These are phyloP conservation scores for Aureobasidium lini DNA, from an alignment of 2,329 filamentous ascomycete species.

Conservation along the genomic window DNA sequence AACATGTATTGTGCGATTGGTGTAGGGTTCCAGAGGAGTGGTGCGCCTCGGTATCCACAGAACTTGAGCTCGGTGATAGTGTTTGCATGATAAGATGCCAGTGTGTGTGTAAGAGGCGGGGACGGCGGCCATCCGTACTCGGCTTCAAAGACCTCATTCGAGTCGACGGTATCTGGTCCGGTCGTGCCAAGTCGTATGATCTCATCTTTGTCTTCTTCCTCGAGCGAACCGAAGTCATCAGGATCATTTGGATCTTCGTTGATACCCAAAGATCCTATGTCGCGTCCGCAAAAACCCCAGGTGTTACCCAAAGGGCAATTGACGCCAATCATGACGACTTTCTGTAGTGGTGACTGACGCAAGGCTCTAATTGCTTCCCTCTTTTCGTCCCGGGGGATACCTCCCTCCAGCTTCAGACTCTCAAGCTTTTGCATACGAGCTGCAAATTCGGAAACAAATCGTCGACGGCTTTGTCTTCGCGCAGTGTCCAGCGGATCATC, in stretches of 20 bases:
- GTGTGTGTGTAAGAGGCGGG: slow-evolving; percentile 35
- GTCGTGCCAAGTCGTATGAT: slow-evolving; percentile 21
- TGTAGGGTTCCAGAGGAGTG: slow-evolving; percentile 32
- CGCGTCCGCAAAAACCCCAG: slow-evolving; percentile 33
- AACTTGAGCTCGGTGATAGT: slow-evolving; percentile 41
- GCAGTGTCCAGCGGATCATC: not conserved
- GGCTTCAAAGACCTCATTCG: slow-evolving; percentile 28
- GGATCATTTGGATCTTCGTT: slow-evolving; percentile 12
- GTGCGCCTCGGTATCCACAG: slow-evolving; percentile 39
- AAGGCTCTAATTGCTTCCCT: slow-evolving; percentile 38
- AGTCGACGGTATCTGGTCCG: slow-evolving; percentile 15
- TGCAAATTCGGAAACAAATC: slow-evolving; percentile 37
- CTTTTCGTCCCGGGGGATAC: slow-evolving; percentile 40
- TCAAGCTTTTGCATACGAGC: slow-evolving; percentile 34
- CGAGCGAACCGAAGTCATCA: slow-evolving; percentile 21
- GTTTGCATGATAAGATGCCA: slow-evolving; percentile 33
- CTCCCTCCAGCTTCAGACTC: slow-evolving; percentile 41
- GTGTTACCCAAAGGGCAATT: slow-evolving; percentile 38
- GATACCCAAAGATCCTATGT: slow-evolving; percentile 26
- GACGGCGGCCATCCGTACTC: slow-evolving; percentile 34
- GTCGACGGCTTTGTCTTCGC: slow-evolving; percentile 17
- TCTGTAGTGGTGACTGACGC: slow-evolving; percentile 34
- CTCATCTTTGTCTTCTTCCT: slow-evolving; percentile 26
- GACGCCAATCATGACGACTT: slow-evolving; percentile 40
- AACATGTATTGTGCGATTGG: slow-evolving; percentile 33